Conservation (phyloP, 2,329 filamentous ascomycete species). For the Acrodontium crateriforme region DNA sequence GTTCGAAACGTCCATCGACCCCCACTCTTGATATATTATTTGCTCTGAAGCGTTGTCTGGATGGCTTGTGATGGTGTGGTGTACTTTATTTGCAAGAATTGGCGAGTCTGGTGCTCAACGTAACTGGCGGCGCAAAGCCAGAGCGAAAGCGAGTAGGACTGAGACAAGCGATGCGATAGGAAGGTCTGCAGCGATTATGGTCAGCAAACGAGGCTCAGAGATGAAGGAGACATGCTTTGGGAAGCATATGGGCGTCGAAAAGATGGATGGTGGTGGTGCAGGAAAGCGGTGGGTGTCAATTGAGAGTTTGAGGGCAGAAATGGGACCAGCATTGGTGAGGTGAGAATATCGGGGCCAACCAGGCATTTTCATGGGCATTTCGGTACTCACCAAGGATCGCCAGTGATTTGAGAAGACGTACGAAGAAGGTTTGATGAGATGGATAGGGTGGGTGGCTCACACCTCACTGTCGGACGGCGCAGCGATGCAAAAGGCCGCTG, state of each 20-base stretch:
- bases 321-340: constrained; percentile 9
- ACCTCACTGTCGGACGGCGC: constrained; percentile 15
- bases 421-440: constrained; percentile 15
- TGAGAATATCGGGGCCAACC: constrained; percentile 5
- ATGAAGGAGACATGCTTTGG: constrained; percentile 1
- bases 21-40: too few relatives aligned
- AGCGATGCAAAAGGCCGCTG: too few relatives aligned
- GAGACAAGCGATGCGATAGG: constrained; percentile 1
- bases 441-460: constrained; percentile 6
- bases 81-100: too few relatives aligned
- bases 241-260: neutral
- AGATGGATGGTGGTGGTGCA: constrained; percentile 1
- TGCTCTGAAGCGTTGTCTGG: too few relatives aligned
- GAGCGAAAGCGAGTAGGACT: too few relatives aligned
- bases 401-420: constrained; percentile 8
- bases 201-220: constrained; percentile 1
- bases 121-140: too few relatives aligned
- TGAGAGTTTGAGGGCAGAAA: constrained; percentile 2
- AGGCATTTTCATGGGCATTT: constrained; percentile 3
- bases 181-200: constrained; percentile 1
- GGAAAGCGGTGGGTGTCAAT: neutral
- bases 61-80: too few relatives aligned
- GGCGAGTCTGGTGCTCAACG: too few relatives aligned
- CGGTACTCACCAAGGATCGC: constrained; percentile 16
- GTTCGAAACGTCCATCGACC: constrained; percentile 27